Evolutionary conservation across 176 grass and related monocot species (phyloP).

Genomic region (Typha latifolia): DNA sequence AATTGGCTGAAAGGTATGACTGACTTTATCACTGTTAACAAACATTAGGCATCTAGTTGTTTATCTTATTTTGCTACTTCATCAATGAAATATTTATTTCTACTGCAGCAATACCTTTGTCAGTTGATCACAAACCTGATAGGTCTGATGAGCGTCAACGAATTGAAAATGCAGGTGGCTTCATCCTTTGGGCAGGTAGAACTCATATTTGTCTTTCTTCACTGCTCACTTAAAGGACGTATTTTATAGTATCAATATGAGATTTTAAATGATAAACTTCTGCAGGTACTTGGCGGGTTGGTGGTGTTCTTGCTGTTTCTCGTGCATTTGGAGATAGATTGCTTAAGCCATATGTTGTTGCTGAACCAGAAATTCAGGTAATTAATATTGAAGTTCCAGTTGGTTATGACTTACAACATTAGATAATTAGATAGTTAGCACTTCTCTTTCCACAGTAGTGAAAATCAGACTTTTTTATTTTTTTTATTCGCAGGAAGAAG

Average conservation of each 20-base stretch:
- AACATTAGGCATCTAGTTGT: not conserved
- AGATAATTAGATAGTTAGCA: not conserved
- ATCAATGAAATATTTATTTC: not conserved
- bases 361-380: slow-evolving; percentile 48
- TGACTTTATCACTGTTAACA: not conserved
- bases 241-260: not conserved
- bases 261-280: slow-evolving; percentile 1
- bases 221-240: not conserved
- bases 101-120: slow-evolving; percentile 28
- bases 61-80: not conserved
- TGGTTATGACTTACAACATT: not conserved
- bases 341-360: slow-evolving; percentile 36
- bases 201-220: not conserved
- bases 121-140: slow-evolving; percentile 38
- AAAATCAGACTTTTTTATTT: not conserved
- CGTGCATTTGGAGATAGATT: slow-evolving; percentile 39
- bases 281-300: slow-evolving; percentile 38
- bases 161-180: slow-evolving; percentile 44
- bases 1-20: not conserved
- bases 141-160: slow-evolving; percentile 40
- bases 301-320: slow-evolving; percentile 42
- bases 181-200: slow-evolving; percentile 39
- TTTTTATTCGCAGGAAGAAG: slow-evolving; percentile 25
- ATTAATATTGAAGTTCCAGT: not conserved
- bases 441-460: not conserved